Evolutionary conservation across 2,329 filamentous ascomycete genomes (phyloP), one percentile per base, ranked within the genome.

Genomic region (Geosmithia putterillii): DNA sequence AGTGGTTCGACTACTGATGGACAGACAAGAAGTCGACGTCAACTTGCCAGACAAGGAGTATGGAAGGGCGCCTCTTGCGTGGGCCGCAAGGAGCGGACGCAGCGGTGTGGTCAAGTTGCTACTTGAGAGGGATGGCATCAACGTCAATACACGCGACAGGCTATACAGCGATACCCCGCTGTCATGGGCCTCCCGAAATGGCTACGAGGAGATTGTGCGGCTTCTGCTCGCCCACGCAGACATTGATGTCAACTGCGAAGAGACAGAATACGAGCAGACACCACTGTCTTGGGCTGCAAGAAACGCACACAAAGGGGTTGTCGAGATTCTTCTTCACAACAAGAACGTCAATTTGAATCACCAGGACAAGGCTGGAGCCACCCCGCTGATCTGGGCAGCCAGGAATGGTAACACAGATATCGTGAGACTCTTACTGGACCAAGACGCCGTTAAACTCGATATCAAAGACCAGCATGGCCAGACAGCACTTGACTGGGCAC

Each of bases 231-330:
- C 25, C 20, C 28, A 19, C 32, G 4, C 10, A 20, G 28, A 18
- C 4, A 28, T 17, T 6, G 40, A 34, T n/a, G 25, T 40, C 20
- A n/a, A 42, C 32, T 23, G 15, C 8, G 21, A 35, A 42, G 25
- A 34, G n/a, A 23, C 19, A 18, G 21, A 42, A 19, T 41, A 18
- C 17, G 21, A 38, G 34, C 19, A 25, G 20, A 44, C 42, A 19
- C 22, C 42, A 3, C 19, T 44, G n/a, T 39, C 35, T 4, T 44
- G 22, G 21, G 42, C 42, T 10, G 41, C 41, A 4, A n/a, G 20
- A 20, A 37, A 37, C 3, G 51, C 52, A 2, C 47, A 53, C 23
- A 18, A 42, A 12, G 36, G 35, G 8, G 25, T 35, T n/a, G 38
- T 44, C 22, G 20, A 34, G 44, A 20, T 46, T 22, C 38, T 46